Conservation (phyloP, 2,329 filamentous ascomycete genomes). For the Ophiostoma triangulosporum region DNA sequence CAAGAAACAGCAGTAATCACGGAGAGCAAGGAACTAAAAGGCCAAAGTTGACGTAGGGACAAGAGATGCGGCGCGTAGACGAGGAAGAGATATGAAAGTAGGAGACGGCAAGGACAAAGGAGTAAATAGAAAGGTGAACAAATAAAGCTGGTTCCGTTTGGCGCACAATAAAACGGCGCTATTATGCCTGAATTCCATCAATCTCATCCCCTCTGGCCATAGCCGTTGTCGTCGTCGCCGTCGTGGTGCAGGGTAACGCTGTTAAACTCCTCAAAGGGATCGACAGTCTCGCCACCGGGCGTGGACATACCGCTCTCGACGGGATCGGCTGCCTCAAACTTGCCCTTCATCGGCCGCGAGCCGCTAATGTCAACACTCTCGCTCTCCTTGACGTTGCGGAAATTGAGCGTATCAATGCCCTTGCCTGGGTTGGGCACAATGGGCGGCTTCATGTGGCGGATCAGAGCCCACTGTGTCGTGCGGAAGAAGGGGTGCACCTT, state of each 20-base stretch:
- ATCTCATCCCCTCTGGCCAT: constrained; percentile 13
- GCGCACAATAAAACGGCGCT: no score
- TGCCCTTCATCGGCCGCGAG: constrained; percentile 38
- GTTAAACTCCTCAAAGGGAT: constrained; percentile 98
- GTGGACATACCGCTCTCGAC: constrained; percentile 77
- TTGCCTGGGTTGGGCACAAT: constrained; percentile 87
- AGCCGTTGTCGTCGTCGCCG: constrained; percentile 54
- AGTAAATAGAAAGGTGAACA: no score
- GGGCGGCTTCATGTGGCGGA: constrained; percentile 94
- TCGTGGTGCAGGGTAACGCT: constrained; percentile 95
- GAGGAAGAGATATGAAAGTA: no score
- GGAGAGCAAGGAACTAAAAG: no score
- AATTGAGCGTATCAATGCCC: constrained; percentile 89
- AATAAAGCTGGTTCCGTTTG: no score
- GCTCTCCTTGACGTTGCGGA: constrained; percentile 95
- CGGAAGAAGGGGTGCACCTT: constrained; percentile 95
- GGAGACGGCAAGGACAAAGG: no score
- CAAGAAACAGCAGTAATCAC: no score
- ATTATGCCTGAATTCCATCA: background rate
- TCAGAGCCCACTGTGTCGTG: constrained; percentile 88
- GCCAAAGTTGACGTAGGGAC: no score
- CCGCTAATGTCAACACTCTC: constrained; percentile 79
- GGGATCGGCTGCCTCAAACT: constrained; percentile 42
- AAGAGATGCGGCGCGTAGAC: no score
- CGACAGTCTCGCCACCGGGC: constrained; percentile 61